Evolutionary conservation across 163 green algal species (phyloP).

Genomic region (Trebouxia gelatinosa): DNA sequence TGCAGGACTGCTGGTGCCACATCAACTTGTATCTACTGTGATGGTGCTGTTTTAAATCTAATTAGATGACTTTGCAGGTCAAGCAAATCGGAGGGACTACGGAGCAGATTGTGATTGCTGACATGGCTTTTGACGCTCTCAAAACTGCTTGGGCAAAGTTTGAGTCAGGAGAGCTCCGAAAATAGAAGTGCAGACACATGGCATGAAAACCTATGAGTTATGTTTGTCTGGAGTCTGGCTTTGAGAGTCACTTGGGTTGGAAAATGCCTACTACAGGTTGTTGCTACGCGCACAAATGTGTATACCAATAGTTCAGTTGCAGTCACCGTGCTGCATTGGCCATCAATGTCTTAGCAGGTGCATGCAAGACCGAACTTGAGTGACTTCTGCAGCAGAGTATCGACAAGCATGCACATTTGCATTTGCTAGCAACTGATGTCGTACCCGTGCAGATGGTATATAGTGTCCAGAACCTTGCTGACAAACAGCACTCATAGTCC

Average conservation of each 20-base stretch:
- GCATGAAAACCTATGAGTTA: background rate
- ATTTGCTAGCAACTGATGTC: no score
- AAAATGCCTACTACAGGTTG: background rate
- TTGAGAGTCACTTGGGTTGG: background rate
- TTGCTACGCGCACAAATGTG: background rate
- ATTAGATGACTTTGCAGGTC: constrained; percentile 89
- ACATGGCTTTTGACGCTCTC: constrained; percentile 91
- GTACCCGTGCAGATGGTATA: no score
- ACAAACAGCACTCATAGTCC: no score
- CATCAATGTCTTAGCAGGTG: background rate
- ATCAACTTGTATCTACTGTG: no score
- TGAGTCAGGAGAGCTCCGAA: constrained; percentile 33
- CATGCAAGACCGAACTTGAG: background rate
- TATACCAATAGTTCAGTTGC: background rate
- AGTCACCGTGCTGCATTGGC: no score
- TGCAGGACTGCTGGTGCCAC: no score
- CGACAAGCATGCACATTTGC: no score
- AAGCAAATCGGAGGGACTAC: constrained; percentile 79
- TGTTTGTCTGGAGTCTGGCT: background rate
- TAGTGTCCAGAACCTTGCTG: no score
- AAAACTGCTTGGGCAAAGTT: constrained; percentile 71
- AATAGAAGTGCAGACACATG: no score
- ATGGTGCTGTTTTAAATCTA: no score
- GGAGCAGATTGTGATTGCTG: constrained; percentile 82
- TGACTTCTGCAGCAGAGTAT: no score